Evolutionary conservation across 202 grass and related monocot genomes (phyloP).

Genomic region (Miscanthus sacchariflorus): DNA sequence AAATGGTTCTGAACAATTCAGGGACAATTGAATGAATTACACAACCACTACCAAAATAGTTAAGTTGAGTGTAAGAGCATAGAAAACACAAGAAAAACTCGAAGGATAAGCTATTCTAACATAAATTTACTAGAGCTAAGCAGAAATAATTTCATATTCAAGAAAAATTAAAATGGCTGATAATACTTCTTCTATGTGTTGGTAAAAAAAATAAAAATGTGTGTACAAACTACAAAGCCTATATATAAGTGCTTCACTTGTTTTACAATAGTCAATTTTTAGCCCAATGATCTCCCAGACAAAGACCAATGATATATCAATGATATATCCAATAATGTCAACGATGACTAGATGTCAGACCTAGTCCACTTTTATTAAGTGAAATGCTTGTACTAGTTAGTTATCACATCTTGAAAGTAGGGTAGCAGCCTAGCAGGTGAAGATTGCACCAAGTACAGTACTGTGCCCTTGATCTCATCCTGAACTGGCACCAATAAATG

Average conservation of each 20-base stretch:
- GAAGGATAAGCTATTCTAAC: not conserved
- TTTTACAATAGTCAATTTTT: not conserved
- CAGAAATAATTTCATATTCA: not conserved
- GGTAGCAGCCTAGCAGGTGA: not conserved
- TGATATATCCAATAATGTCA: not conserved
- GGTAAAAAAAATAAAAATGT: not conserved
- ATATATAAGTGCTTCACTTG: not conserved
- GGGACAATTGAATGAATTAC: not conserved
- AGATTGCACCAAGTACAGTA: conserved; percentile 22
- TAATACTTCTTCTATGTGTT: not conserved
- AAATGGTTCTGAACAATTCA: not conserved
- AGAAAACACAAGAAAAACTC: not conserved
- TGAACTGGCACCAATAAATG: not conserved
- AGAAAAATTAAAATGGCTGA: not conserved
- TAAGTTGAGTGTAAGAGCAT: not conserved
- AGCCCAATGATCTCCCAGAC: not conserved
- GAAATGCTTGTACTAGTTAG: not conserved
- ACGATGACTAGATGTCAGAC: not conserved
- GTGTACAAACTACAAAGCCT: not conserved
- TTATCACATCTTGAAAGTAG: not conserved
- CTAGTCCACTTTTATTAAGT: not conserved
- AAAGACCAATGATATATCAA: not conserved
- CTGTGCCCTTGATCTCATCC: not conserved
- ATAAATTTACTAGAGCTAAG: conserved; percentile 10
- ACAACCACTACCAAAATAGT: not conserved